Evolutionary conservation across 306 rosid species (phyloP), one percentile per base, ranked within the genome.

Genomic region (Sesbania bispinosa): DNA sequence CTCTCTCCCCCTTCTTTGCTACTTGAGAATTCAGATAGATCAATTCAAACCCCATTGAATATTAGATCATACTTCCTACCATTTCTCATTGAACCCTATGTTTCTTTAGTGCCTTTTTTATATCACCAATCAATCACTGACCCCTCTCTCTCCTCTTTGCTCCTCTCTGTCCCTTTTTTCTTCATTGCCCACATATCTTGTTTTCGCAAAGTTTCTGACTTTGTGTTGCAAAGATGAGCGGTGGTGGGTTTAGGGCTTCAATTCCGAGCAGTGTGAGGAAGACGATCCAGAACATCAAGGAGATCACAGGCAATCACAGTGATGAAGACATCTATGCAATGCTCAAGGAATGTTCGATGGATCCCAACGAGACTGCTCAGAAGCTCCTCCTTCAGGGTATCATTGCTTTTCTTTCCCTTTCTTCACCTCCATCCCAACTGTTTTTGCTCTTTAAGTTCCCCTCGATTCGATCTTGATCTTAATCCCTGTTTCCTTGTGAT

Each of bases 311-410:
- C 7, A 86, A 87, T 78, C 95, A 91, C 69, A 89, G 87, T 81
- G 95, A 91, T 20, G 96, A 89, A 19, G 99, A 94, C 65, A 86
- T 91, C 78, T 82, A 91, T 81, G 89, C 97, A 87, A 91, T 91
- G 97, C 99, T 94, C 57, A 87, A 75, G 78, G 99, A 94, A 57
- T 94, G 97, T 77, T 81, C 88, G 64, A 94, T 94, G 99, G 99
- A 94, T 94, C 99, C 99, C 81, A 77, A 94, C 65, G 99, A 94
- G 79, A 91, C 99, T 30, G 8, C 87, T 33, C 96, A 94, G 80
- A 94, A 89, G 86, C 99, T 94, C 46, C 97, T 91, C 42, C 69
- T 71, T 75, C 97, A 89, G 93, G 99, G 99, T 94, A 82, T 71
- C 42, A 2, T 57, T 75, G 5, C 4, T 48, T 64, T 60, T 73